phyloP scores from a whole-genome alignment of 495 filamentous ascomycete genomes.

The Aspergillus indologenus region DNA sequence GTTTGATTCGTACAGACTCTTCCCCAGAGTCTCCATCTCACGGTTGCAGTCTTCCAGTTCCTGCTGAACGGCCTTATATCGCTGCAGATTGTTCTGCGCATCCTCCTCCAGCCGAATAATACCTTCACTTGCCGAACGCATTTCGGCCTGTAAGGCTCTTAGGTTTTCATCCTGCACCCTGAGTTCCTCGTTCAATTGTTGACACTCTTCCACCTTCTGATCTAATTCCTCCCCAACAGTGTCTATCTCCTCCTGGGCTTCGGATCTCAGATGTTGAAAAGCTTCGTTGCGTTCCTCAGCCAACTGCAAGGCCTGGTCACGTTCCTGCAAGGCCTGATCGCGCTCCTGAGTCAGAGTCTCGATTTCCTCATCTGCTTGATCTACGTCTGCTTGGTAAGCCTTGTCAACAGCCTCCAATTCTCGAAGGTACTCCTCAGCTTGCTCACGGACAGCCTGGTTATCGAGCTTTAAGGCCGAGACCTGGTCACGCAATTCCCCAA shows the following conservation, averaged over 20 bases:
- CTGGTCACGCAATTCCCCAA: slow-evolving; percentile 80
- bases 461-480: slow-evolving; percentile 79
- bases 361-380: slow-evolving; percentile 73
- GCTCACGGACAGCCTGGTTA: slow-evolving; percentile 73
- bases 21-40: slow-evolving; percentile 74
- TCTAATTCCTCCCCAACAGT: slow-evolving; percentile 76
- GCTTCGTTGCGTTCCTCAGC: slow-evolving; percentile 77
- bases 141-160: slow-evolving; percentile 79
- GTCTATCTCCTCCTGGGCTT: slow-evolving; percentile 81
- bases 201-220: slow-evolving; percentile 66
- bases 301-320: slow-evolving; percentile 76
- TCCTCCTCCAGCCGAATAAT: slow-evolving; percentile 86
- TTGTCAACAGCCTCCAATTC: slow-evolving; percentile 63
- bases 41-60: slow-evolving; percentile 71
- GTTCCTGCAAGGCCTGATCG: slow-evolving; percentile 51
- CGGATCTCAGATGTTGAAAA: slow-evolving; percentile 71
- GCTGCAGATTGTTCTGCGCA: slow-evolving; percentile 61
- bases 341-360: slow-evolving; percentile 80
- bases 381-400: slow-evolving; percentile 72
- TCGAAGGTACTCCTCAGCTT: slow-evolving; percentile 65
- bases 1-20: slow-evolving; percentile 72
- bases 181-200: slow-evolving; percentile 62
- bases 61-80: slow-evolving; percentile 69
- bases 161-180: slow-evolving; percentile 66
- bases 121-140: slow-evolving; percentile 83